Conservation (phyloP, 495 filamentous ascomycete genomes). For the Trypethelium eluteriae region DNA sequence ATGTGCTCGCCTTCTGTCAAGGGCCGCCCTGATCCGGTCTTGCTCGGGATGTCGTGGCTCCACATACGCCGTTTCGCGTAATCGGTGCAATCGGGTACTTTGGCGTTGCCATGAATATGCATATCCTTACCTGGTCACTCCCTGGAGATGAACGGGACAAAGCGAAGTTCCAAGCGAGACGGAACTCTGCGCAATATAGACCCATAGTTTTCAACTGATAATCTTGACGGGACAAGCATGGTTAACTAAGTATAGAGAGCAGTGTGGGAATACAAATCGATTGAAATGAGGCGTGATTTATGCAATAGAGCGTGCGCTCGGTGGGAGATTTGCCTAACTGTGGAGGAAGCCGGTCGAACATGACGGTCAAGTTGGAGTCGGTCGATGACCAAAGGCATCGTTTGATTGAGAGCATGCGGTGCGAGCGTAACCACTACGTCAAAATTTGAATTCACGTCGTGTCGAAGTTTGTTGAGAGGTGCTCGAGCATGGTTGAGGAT, state of each 20-base stretch:
- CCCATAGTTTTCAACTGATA: too few relatives aligned
- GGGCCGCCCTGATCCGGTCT: not conserved
- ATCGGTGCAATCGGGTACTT: not conserved
- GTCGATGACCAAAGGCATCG: not conserved
- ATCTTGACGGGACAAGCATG: not conserved
- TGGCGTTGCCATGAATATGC: not conserved
- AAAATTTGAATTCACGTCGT: not conserved
- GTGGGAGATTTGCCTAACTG: not conserved
- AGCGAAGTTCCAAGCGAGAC: not conserved
- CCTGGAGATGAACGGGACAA: not conserved
- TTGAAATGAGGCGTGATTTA: not conserved
- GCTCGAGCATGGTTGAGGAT: slow-evolving; percentile 4
- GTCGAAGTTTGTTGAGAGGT: not conserved
- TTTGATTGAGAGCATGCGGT: not conserved
- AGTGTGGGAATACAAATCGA: slow-evolving; percentile 9
- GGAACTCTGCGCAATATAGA: too few relatives aligned
- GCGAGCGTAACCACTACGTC: slow-evolving; percentile 8
- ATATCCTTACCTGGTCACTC: not conserved
- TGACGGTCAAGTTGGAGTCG: not conserved
- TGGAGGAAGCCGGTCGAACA: not conserved
- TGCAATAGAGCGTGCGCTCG: not conserved
- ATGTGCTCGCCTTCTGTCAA: not conserved
- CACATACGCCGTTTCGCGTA: not conserved
- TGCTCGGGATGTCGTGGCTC: not conserved
- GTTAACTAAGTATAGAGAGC: not conserved